Evolutionary conservation across 2,329 filamentous ascomycete genomes (phyloP), one percentile per base, ranked within the genome.

Genomic region (Helminthosporium solani): DNA sequence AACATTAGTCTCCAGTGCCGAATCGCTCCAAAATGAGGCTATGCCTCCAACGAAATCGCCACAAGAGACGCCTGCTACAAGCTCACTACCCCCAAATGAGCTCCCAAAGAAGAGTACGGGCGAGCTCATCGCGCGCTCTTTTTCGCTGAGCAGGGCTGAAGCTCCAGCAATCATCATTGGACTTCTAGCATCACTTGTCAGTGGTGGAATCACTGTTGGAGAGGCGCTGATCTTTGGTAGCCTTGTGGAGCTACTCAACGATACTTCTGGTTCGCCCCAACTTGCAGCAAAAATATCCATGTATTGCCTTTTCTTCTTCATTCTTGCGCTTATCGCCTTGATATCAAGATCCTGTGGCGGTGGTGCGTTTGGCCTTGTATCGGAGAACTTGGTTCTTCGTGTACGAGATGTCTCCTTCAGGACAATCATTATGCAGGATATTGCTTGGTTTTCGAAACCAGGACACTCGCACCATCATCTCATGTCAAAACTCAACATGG

Each of bases 181-280:
- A 4, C 58, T 78, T 3, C 33, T 70, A 33, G 71, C 72, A 6
- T 77, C 76, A 0, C 64, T 76, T 12, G 51, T 75, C 27, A 77
- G 74, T 15, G 78, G 74, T 18, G 72, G 67, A 3, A 68, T 79
- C 27, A 73, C 85, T 31, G 78, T 86, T 20, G 83, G 83, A 14
- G 77, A 84, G 50, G 81, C 80, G 20, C 69, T 84, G 20, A 78
- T 79, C 23, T 81, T 81, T 50, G 78, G 78, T 15, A 72, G 78
- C 49, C 73, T 78, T 2, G 73, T 81, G 35, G 63, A 73, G 23
- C 68, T 74, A 2, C 61, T 81, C 20, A 84, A 78, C 58, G 73
- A 75, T 18, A 80, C 52, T 9, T 50, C 50, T 7, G 38, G 49
- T n/a, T 49, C 48, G 2, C 39, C 45, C 9, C 19, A 60, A 21